Evolutionary conservation across 108 stramenopile genomes (phyloP).

Genomic region (Nitzschia putrida): DNA sequence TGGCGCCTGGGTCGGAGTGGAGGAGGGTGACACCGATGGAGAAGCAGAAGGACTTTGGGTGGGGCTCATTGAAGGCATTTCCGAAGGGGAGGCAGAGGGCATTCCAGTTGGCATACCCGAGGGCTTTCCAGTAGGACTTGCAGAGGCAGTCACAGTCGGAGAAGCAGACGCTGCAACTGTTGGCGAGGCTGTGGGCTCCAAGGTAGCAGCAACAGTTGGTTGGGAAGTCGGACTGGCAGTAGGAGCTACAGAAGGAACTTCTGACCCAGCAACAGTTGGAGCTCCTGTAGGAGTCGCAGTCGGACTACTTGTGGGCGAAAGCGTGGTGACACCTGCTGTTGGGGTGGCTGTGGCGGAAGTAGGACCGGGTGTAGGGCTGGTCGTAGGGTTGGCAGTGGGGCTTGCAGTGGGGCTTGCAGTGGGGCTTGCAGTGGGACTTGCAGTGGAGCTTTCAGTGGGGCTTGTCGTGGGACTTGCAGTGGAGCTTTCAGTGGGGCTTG

Average conservation of each 20-base stretch:
- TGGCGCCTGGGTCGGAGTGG: background rate
- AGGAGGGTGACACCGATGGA: conserved; percentile 11
- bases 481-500: conserved; percentile 13
- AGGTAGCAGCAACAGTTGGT: conserved; percentile 3
- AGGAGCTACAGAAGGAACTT: conserved; percentile 12
- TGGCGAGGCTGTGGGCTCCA: background rate
- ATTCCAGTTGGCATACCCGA: conserved; percentile 1
- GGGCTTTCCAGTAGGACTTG: background rate
- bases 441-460: conserved; percentile 1
- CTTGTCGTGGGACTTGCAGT: conserved; percentile 4
- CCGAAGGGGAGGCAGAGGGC: conserved; percentile 25
- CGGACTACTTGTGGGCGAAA: conserved; percentile 16
- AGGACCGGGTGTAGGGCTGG: conserved; percentile 20
- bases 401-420: background rate
- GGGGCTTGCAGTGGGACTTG: conserved; percentile 7
- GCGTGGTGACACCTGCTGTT: conserved; percentile 18
- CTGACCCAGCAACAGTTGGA: conserved; percentile 6
- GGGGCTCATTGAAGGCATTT: conserved; percentile 14
- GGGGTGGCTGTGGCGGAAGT: background rate
- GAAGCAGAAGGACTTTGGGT: conserved; percentile 5
- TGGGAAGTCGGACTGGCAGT: background rate
- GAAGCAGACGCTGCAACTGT: background rate
- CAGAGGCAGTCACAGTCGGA: background rate
- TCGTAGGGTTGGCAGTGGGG: conserved; percentile 19
- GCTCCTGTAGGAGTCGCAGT: conserved; percentile 7